These are phyloP conservation scores for Fusarium sp. DNA, from an alignment of 2,329 filamentous ascomycete species.

Conservation along the genomic window DNA sequence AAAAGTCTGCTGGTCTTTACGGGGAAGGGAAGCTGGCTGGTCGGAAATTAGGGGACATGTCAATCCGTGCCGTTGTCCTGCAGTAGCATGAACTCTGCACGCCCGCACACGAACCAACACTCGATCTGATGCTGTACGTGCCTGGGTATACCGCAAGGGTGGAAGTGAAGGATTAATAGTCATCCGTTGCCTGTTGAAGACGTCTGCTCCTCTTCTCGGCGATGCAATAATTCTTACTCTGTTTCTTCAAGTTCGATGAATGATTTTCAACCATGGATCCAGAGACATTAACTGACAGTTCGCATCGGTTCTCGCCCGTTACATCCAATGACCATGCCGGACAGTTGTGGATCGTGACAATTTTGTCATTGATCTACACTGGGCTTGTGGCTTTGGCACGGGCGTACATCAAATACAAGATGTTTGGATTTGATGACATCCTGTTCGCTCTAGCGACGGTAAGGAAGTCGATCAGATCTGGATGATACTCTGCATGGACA, in stretches of 20 bases:
- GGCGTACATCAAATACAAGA: conserved; percentile 43
- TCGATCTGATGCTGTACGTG: conserved; percentile 1
- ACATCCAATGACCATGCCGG: conserved; percentile 40
- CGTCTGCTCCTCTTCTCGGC: not conserved
- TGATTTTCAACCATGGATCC: conserved; percentile 25
- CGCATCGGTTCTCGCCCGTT: conserved; percentile 33
- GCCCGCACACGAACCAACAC: not conserved
- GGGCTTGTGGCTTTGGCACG: conserved; percentile 31
- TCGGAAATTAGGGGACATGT: conserved; percentile 6
- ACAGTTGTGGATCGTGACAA: conserved; percentile 43
- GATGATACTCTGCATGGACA: not conserved
- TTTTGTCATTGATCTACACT: conserved; percentile 43
- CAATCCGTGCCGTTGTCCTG: conserved; percentile 9
- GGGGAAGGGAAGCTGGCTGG: not conserved
- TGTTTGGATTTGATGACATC: conserved; percentile 42
- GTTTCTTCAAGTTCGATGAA: not conserved
- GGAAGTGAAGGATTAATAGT: conserved; percentile 16
- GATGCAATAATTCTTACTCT: not conserved
- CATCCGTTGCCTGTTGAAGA: conserved; percentile 9
- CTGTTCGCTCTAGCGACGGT: conserved; percentile 35
- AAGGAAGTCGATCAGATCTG: not conserved
- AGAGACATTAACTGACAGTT: conserved; percentile 10
- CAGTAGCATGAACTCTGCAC: not conserved
- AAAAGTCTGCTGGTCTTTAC: not conserved
- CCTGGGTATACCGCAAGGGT: conserved; percentile 8